These are phyloP conservation scores for Pseudodiploospora longispora DNA, from an alignment of 2,329 filamentous ascomycete genomes.

Conservation along the genomic window DNA sequence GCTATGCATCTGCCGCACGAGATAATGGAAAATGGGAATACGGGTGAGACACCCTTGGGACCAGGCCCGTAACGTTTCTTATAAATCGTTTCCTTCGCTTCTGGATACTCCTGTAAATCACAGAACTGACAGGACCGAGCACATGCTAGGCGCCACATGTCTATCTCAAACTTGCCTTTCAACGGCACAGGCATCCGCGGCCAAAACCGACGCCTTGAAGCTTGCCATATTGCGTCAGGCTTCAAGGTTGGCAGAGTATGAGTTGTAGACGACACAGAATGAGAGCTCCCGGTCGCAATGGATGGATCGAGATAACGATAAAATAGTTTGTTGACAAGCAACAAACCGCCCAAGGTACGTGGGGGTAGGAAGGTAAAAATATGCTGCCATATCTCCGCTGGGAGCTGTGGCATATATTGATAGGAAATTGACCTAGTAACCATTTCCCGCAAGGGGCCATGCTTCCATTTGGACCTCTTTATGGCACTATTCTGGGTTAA, in stretches of 20 bases:
- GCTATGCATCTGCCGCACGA: slow-evolving; percentile 60
- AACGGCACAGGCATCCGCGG: slow-evolving; percentile 63
- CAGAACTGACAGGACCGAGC: slow-evolving; percentile 62
- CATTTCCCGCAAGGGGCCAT: not conserved
- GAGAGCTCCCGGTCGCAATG: slow-evolving; percentile 21
- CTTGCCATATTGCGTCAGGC: slow-evolving; percentile 63
- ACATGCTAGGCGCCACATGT: slow-evolving; percentile 68
- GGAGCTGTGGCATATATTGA: slow-evolving; percentile 27
- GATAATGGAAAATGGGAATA: slow-evolving; percentile 65
- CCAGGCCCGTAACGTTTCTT: slow-evolving; percentile 56
- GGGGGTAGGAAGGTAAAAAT: slow-evolving; percentile 61
- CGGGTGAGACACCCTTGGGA: slow-evolving; percentile 46
- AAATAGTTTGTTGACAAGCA: slow-evolving; percentile 61
- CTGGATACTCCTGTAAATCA: slow-evolving; percentile 28
- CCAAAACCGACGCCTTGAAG: slow-evolving; percentile 57
- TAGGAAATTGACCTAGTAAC: not conserved
- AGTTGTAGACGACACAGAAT: slow-evolving; percentile 10
- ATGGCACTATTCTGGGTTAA: not conserved
- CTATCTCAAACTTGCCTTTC: slow-evolving; percentile 55
- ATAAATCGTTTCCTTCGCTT: slow-evolving; percentile 21
- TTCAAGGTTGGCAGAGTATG: slow-evolving; percentile 30
- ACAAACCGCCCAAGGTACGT: slow-evolving; percentile 53
- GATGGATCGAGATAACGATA: slow-evolving; percentile 48
- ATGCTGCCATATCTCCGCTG: slow-evolving; percentile 60
- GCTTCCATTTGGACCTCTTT: slow-evolving; percentile 7